Evolutionary conservation across 2,329 filamentous ascomycete genomes (phyloP).

Genomic region (Dactylellina sp.): DNA sequence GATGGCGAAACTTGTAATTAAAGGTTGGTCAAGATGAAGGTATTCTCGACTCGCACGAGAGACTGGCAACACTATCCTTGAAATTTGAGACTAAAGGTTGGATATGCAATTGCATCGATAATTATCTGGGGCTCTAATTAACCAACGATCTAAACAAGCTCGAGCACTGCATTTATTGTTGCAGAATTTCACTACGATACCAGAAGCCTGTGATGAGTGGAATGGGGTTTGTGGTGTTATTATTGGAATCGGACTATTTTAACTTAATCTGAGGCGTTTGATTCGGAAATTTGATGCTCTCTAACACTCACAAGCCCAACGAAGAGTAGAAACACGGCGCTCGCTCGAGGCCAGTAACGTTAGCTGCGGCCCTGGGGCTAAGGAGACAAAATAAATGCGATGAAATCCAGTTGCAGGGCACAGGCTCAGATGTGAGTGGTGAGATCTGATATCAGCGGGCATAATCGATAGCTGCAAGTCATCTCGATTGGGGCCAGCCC

Average conservation of each 20-base stretch:
- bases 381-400: slow-evolving; percentile 20
- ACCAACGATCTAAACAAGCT: slow-evolving; percentile 1
- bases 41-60: slow-evolving; percentile 9
- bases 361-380: slow-evolving; percentile 16
- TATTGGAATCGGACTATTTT: slow-evolving; percentile 36
- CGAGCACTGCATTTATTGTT: slow-evolving; percentile 1
- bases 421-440: slow-evolving; percentile 22
- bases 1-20: slow-evolving; percentile 22
- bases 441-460: slow-evolving; percentile 57
- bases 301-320: slow-evolving; percentile 13
- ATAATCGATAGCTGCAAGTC: slow-evolving; percentile 56
- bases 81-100: slow-evolving; percentile 33
- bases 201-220: slow-evolving; percentile 27
- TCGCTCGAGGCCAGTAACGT: not conserved
- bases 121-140: too few relatives aligned
- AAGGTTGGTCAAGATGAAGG: slow-evolving; percentile 17
- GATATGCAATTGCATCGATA: slow-evolving; percentile 30
- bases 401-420: slow-evolving; percentile 19
- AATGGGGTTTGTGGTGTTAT: slow-evolving; percentile 22
- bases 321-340: not conserved
- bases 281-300: slow-evolving; percentile 29
- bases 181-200: not conserved
- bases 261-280: slow-evolving; percentile 29
- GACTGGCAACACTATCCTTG: slow-evolving; percentile 8
- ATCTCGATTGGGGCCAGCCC: slow-evolving; percentile 50